Base-by-base conservation (phyloP, 257 asterid genomes). In the Primulina huaijiensis region DNA sequence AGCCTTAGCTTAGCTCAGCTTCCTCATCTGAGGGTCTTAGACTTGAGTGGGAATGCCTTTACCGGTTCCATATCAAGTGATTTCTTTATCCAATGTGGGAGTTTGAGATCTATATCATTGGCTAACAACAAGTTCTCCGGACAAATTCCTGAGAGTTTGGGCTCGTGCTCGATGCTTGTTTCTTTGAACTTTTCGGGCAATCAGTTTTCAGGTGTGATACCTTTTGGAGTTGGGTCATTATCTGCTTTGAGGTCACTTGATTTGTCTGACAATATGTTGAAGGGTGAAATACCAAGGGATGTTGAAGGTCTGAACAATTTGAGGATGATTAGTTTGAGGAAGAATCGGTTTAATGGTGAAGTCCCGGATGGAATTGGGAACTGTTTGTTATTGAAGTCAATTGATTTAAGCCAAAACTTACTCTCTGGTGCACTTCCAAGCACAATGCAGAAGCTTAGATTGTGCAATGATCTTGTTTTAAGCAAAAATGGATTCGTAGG, bases 121-220 rank as follows among this genome's bases (percentile, higher is more conserved):
- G 93, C 97, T 17, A 84, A 78, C 50, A 91, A 91, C 89, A 74
- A 83, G 34, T 92, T 91, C 68, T 78, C 79, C 2, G 97, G 97
- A 73, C 37, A 67, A 60, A 74, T 91, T 63, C 96, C 97, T 1
- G 62, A 59, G 55, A 80, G 92, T 6, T 31, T 91, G 60, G 74
- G 75, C 56, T 83, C 92, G 0, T 91, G 97, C 68, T 72, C 93
- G 8, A 68, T 68, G 27, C 65, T 91, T 65, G 85, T 81, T 76
- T 77, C 78, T 71, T 75, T 89, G 6, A 85, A 89, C 72, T 75
- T 92, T 16, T 92, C 97, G 3, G 84, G 87, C 0, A 91, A 91
- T 71, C 77, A 33, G 56, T 81, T 91, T 17, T 82, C 95, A 5
- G 97, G 96, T 61, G 83, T 71, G 75, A 75, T 89, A 60, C 75